phyloP scores from a whole-genome alignment of 2,329 filamentous ascomycete species.

The Endoconidiophora laricicola region DNA sequence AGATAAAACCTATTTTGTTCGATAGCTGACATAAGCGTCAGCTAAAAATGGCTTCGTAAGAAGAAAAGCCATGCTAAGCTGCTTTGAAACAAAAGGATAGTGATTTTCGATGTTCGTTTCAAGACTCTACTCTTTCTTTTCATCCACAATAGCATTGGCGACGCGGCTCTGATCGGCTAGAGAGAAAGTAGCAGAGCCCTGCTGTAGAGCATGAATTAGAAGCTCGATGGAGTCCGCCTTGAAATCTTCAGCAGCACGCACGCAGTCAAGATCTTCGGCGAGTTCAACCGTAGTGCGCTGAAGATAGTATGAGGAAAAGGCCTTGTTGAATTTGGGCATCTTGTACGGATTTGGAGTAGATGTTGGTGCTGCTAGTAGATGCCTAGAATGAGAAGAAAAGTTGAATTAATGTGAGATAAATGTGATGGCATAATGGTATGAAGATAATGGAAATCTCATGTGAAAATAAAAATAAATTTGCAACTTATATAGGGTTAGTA shows the following conservation, averaged over 20 bases:
- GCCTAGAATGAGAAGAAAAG: neutral
- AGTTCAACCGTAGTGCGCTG: constrained; percentile 54
- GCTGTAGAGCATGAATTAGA: constrained; percentile 50
- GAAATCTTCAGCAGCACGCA: constrained; percentile 55
- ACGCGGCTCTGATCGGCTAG: constrained; percentile 24
- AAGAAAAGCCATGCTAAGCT: too few species aligned
- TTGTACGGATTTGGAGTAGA: neutral
- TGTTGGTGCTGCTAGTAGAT: neutral
- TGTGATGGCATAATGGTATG: too few species aligned
- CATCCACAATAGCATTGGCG: constrained; percentile 1
- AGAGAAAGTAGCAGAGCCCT: constrained; percentile 47
- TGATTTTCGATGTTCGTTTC: neutral
- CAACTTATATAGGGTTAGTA: constrained; percentile 5
- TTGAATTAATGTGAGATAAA: neutral
- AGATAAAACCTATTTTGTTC: too few species aligned
- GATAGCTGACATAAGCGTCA: too few species aligned
- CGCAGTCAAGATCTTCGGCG: constrained; percentile 55
- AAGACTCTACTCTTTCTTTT: neutral
- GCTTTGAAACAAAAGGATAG: too few species aligned
- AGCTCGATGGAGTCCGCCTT: constrained; percentile 45
- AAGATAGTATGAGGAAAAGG: constrained; percentile 51
- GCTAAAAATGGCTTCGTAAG: too few species aligned
- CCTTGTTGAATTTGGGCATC: constrained; percentile 15
- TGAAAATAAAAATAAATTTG: too few species aligned
- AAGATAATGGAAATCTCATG: too few species aligned